Conservation (phyloP, 2,329 filamentous ascomycete species). For the Colletotrichum musae region DNA sequence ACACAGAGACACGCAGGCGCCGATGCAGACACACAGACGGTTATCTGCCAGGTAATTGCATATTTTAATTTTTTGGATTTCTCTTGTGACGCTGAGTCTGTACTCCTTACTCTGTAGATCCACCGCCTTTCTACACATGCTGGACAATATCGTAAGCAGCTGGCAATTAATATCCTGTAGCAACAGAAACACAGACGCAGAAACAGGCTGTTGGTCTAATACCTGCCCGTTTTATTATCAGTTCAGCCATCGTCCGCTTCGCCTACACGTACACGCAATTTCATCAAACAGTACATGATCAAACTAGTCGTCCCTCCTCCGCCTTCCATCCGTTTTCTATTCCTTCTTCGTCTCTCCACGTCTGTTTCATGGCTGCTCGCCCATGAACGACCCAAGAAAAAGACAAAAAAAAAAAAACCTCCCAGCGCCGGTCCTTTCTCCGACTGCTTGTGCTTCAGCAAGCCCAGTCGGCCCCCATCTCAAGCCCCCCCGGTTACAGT, state of each 20-base stretch:
- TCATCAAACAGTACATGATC: background rate
- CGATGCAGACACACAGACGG: background rate
- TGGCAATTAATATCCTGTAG: no score
- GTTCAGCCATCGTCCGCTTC: no score
- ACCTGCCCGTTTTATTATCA: no score
- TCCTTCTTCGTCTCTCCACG: slow-evolving; percentile 27
- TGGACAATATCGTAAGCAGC: no score
- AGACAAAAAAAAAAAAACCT: background rate
- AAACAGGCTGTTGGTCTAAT: no score
- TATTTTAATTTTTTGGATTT: no score
- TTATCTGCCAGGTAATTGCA: background rate
- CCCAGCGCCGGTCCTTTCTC: slow-evolving; percentile 24
- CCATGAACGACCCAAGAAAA: slow-evolving; percentile 8
- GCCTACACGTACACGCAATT: no score
- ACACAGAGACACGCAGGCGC: slow-evolving; percentile 4
- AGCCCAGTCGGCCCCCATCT: slow-evolving; percentile 5
- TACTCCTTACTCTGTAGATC: no score
- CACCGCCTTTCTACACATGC: no score
- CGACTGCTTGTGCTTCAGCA: slow-evolving; percentile 35
- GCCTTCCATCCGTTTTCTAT: slow-evolving; percentile 28
- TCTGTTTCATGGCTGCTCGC: slow-evolving; percentile 21
- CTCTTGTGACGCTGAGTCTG: no score
- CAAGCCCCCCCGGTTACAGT: background rate
- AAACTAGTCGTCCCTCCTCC: background rate
- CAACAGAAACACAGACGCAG: no score